Evolutionary conservation across 768 basidiomycete species (phyloP), one percentile per base, ranked within the genome.

Genomic region (Agaricus subrufescens): DNA sequence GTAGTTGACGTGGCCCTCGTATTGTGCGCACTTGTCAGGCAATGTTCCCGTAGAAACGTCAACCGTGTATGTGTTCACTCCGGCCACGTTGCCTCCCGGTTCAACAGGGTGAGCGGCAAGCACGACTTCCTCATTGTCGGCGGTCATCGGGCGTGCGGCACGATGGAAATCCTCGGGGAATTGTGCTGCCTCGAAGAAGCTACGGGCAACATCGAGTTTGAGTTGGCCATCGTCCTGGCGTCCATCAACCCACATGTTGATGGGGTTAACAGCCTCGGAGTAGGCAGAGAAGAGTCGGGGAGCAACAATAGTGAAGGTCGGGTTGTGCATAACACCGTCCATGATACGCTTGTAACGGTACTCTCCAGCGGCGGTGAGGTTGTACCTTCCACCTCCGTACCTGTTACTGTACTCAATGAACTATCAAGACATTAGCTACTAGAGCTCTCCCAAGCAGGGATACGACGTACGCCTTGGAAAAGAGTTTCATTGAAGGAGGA

Each of bases 401-500:
- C 46, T 51, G 40, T 62, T 54, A 47, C 60, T 62, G 48, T 52
- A 62, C 12, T 56, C 46, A 19, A 44, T 31, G 23, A 64, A 44
- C 63, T 64, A 34, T 29, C 19, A 25, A 5, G 25, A 26, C 1
- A 15, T 40, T 27, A 53, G 27, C 14, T 23, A 15, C 27, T n/a
- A 4, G 23, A 3, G 43, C 4, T n/a, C 34, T 40, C n/a, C 15
- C 8, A 3, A 9, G 26, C n/a, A 11, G 11, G 1, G 34, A 46
- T 12, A 12, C 23, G 1, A 31, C 59, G 27, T 42, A 65, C 60
- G 47, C 62, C 39, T 11, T 63, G 53, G 52, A 65, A 63, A 1
- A 61, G 58, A 2, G 58, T 61, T 42, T 61, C 60, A 38, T 62
- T 61, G 54, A 64, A 64, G 46, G 51, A 59, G 50, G 56, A 46